These are phyloP conservation scores for Microdochium trichocladiopsis DNA, from an alignment of 2,329 filamentous ascomycete genomes.

Conservation along the genomic window DNA sequence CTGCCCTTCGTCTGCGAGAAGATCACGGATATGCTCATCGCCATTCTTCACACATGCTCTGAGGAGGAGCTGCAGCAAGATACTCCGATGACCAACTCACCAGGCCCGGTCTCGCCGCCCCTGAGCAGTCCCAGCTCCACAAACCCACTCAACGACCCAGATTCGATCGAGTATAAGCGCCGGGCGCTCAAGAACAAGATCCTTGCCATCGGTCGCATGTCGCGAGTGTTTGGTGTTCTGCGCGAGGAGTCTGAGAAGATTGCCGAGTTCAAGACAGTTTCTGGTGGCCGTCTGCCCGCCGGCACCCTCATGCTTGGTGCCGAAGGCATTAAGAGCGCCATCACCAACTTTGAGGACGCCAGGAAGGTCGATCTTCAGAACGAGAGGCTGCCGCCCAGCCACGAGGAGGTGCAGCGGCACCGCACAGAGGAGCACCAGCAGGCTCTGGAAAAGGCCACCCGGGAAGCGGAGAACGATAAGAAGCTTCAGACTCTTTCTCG, in stretches of 20 bases:
- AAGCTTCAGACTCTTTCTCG: conserved; percentile 81
- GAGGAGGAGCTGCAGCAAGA: conserved; percentile 96
- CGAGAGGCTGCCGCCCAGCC: conserved; percentile 83
- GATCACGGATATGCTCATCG: conserved; percentile 98
- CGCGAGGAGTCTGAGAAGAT: conserved; percentile 96
- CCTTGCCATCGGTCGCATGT: conserved; percentile 89
- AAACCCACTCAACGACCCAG: conserved; percentile 49
- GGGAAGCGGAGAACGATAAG: conserved; percentile 88
- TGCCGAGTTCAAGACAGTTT: conserved; percentile 94
- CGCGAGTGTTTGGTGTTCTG: conserved; percentile 95
- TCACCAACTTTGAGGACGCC: conserved; percentile 93
- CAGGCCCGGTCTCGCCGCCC: conserved; percentile 69
- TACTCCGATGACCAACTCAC: conserved; percentile 56
- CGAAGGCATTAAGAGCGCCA: conserved; percentile 97
- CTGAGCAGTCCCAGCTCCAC: conserved; percentile 31
- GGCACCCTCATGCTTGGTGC: conserved; percentile 97
- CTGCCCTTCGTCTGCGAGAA: conserved; percentile 98
- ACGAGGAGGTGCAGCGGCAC: conserved; percentile 83
- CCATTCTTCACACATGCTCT: conserved; percentile 97
- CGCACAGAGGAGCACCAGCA: conserved; percentile 74
- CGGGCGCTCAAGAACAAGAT: conserved; percentile 99
- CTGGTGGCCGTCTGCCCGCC: conserved; percentile 84
- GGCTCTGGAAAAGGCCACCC: conserved; percentile 77
- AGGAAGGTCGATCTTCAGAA: conserved; percentile 96
- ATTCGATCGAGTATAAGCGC: conserved; percentile 88